phyloP scores from a whole-genome alignment of 1,284 basidiomycete species.

The Cryptococcus hybrid region DNA sequence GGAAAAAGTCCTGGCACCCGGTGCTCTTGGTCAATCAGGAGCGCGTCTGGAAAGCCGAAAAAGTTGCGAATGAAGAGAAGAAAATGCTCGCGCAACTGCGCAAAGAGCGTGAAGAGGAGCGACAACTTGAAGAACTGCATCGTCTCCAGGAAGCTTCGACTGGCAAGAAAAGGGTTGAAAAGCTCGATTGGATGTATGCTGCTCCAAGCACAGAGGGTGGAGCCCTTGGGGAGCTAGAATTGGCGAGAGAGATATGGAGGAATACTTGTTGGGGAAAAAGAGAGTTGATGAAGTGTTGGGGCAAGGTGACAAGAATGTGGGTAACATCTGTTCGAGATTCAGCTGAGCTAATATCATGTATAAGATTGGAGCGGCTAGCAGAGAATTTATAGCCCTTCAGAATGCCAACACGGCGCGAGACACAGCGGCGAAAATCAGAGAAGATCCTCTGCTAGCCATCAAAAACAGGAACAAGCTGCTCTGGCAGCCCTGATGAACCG shows the following conservation, averaged over 20 bases:
- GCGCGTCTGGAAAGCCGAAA: slow-evolving; percentile 98
- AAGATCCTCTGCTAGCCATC: slow-evolving; percentile 93
- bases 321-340: slow-evolving; percentile 21
- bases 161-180: slow-evolving; percentile 88
- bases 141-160: slow-evolving; percentile 90
- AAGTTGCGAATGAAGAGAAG: slow-evolving; percentile 95
- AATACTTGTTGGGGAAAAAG: slow-evolving; percentile 97
- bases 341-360: slow-evolving; percentile 1
- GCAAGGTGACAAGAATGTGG: slow-evolving; percentile 77
- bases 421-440: slow-evolving; percentile 87
- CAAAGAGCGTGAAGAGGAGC: slow-evolving; percentile 96
- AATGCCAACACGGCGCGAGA: slow-evolving; percentile 91
- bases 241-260: slow-evolving; percentile 81
- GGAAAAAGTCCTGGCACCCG: slow-evolving; percentile 99
- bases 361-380: slow-evolving; percentile 77
- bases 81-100: slow-evolving; percentile 95
- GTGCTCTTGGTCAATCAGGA: slow-evolving; percentile 98
- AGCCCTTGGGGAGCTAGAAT: slow-evolving; percentile 56
- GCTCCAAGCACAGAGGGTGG: slow-evolving; percentile 83
- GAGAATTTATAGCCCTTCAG: slow-evolving; percentile 87
- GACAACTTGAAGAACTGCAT: slow-evolving; percentile 94
- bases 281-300: slow-evolving; percentile 93
- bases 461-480: slow-evolving; percentile 96
- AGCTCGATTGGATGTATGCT: slow-evolving; percentile 98
- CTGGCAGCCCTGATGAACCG: slow-evolving; percentile 87